Evolutionary conservation across 768 basidiomycete genomes (phyloP).

Genomic region (Lactifluus rugatus): DNA sequence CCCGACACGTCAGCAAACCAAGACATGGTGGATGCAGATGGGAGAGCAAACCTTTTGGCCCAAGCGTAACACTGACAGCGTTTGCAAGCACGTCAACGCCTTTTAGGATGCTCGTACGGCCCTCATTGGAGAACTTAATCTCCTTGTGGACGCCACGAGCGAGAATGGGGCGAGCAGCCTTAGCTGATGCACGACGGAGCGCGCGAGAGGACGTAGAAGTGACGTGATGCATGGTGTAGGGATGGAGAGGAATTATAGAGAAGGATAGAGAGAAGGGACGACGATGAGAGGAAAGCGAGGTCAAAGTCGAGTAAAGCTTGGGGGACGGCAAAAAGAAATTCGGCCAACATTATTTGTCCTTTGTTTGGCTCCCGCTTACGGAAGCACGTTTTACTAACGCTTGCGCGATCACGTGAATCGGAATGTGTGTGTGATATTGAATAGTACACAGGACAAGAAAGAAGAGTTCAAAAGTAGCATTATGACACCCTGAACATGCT

Average conservation of each 20-base stretch:
- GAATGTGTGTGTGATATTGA: no score
- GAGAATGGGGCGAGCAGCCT: constrained; percentile 43
- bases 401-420: no score
- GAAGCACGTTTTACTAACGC: no score
- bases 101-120: constrained; percentile 84
- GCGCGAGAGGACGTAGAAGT: constrained; percentile 54
- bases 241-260: constrained; percentile 6
- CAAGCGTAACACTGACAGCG: constrained; percentile 92
- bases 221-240: constrained; percentile 57
- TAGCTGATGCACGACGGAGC: constrained; percentile 56
- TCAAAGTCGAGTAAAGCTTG: background rate
- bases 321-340: background rate
- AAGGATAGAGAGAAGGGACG: constrained; percentile 13
- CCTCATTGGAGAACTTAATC: constrained; percentile 93
- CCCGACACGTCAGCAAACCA: constrained; percentile 17
- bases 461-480: no score
- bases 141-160: constrained; percentile 85
- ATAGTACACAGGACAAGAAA: no score
- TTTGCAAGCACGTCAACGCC: constrained; percentile 97
- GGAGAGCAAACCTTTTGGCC: constrained; percentile 69
- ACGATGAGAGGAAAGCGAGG: no score
- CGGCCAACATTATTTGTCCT: background rate
- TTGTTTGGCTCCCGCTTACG: background rate
- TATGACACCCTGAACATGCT: no score
- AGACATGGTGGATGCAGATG: background rate